Percentiles rank a stretch among this genome's conserved stretches.
Evolutionary conservation across 768 basidiomycete species (phyloP).

Genomic region (Mycena haematopus): DNA sequence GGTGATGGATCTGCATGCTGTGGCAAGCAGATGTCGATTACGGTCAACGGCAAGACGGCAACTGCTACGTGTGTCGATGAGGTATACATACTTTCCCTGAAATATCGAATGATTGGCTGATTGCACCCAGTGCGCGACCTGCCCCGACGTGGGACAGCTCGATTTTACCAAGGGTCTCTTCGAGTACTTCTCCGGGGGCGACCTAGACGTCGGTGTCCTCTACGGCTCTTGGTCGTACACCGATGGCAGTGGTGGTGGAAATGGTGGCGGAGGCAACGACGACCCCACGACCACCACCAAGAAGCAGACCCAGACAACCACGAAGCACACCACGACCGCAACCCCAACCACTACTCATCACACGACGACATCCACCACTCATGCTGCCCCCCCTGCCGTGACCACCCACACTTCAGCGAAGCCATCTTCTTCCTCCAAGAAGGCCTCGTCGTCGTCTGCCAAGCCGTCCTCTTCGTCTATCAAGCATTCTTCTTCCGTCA

Average conservation of each 20-base stretch:
- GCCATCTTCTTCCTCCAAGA: conserved; percentile 4
- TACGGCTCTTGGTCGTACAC: conserved; percentile 23
- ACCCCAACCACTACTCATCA: background rate
- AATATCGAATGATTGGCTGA: background rate
- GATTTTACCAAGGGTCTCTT: conserved; percentile 28
- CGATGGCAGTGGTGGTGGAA: background rate
- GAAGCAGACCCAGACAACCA: background rate
- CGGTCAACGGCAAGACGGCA: conserved; percentile 20
- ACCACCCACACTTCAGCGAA: background rate
- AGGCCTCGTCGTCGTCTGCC: conserved; percentile 2
- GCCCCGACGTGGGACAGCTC: conserved; percentile 15
- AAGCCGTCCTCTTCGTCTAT: background rate
- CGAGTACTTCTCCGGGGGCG: conserved; percentile 16
- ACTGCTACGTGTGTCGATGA: conserved; percentile 27
- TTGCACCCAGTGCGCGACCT: conserved; percentile 15
- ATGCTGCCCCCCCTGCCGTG: background rate
- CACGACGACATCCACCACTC: background rate
- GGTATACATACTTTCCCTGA: background rate
- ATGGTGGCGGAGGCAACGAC: background rate
- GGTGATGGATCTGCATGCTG: conserved; percentile 23
- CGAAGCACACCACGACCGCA: conserved; percentile 1
- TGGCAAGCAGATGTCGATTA: conserved; percentile 19
- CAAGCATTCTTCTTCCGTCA: conserved; percentile 8
- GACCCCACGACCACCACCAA: conserved; percentile 6
- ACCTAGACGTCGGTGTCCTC: conserved; percentile 18